Conservation (phyloP, 768 basidiomycete species). For the Leccinum barrowsii region DNA sequence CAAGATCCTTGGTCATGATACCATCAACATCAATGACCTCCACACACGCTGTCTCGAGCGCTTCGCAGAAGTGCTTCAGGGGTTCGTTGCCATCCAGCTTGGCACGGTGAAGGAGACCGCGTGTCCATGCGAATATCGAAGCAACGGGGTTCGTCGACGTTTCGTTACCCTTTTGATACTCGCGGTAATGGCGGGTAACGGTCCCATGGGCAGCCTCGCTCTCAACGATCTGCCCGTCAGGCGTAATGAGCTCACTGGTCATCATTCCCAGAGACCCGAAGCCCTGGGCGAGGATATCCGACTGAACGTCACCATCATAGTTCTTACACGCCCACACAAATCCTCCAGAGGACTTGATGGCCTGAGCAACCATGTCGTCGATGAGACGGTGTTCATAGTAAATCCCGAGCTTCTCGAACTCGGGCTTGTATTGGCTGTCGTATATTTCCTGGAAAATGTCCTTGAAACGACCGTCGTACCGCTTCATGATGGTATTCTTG, state of each 20-base stretch:
- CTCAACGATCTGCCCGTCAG: conserved; percentile 90
- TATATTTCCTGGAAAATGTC: conserved; percentile 99
- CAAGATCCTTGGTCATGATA: conserved; percentile 96
- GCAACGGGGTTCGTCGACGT: conserved; percentile 99
- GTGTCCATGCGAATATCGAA: conserved; percentile 98
- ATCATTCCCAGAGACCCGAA: conserved; percentile 98
- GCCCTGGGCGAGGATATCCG: conserved; percentile 95
- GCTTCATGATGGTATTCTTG: conserved; percentile 96
- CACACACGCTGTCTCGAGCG: conserved; percentile 83
- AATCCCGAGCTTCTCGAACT: conserved; percentile 67
- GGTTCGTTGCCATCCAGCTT: conserved; percentile 83
- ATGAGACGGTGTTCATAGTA: conserved; percentile 97
- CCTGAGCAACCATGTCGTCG: conserved; percentile 98
- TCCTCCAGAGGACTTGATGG: conserved; percentile 92
- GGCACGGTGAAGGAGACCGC: conserved; percentile 89
- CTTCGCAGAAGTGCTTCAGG: conserved; percentile 68
- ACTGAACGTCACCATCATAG: conserved; percentile 86
- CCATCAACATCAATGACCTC: conserved; percentile 89
- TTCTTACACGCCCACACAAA: conserved; percentile 77
- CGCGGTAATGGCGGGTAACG: conserved; percentile 95
- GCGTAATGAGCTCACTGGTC: conserved; percentile 93
- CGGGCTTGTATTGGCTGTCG: conserved; percentile 69
- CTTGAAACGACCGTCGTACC: conserved; percentile 98
- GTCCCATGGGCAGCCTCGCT: conserved; percentile 97
- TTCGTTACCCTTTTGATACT: conserved; percentile 95